A percentile compares a stretch with the other conserved stretches of the same genome.
Conservation (phyloP, 768 basidiomycete species). For the Suillus fuscotomentosus region DNA sequence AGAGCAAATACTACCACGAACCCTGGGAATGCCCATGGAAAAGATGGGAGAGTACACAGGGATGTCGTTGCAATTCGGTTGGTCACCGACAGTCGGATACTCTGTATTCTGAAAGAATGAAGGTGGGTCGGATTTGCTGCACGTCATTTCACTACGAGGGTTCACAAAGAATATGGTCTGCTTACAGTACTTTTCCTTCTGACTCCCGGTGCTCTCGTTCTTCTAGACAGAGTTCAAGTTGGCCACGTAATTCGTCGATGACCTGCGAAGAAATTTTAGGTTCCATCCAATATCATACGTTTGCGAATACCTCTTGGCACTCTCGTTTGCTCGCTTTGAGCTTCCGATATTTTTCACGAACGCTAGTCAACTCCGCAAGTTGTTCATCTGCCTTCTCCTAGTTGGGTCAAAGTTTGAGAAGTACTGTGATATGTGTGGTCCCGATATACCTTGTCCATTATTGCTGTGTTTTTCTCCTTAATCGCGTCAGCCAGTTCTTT, state of each 20-base stretch:
- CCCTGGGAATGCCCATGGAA: background rate
- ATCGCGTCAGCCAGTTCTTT: constrained; percentile 14
- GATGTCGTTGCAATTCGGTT: background rate
- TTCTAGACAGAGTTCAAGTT: constrained; percentile 14
- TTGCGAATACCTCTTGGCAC: constrained; percentile 18
- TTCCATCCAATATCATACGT: background rate
- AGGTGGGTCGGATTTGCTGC: background rate
- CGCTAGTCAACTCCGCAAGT: constrained; percentile 7
- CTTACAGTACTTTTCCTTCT: background rate
- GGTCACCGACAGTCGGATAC: constrained; percentile 14
- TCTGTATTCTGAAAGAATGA: constrained; percentile 4
- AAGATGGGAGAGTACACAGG: background rate
- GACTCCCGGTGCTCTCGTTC: constrained; percentile 22
- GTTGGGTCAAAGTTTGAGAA: background rate
- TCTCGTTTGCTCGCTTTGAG: constrained; percentile 17
- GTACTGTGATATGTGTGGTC: background rate
- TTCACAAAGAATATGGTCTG: background rate
- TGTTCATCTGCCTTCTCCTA: constrained; percentile 15
- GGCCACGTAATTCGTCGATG: constrained; percentile 17
- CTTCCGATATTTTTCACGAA: constrained; percentile 22
- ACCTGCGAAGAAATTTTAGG: constrained; percentile 11
- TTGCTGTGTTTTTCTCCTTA: constrained; percentile 12
- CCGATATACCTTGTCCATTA: background rate
- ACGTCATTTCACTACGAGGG: background rate
- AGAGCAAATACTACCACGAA: background rate